Percentiles rank a stretch among this genome's conserved stretches.
Evolutionary conservation across 352 stramenopile species (phyloP).

Genomic region (Phytopythium mirpurense): DNA sequence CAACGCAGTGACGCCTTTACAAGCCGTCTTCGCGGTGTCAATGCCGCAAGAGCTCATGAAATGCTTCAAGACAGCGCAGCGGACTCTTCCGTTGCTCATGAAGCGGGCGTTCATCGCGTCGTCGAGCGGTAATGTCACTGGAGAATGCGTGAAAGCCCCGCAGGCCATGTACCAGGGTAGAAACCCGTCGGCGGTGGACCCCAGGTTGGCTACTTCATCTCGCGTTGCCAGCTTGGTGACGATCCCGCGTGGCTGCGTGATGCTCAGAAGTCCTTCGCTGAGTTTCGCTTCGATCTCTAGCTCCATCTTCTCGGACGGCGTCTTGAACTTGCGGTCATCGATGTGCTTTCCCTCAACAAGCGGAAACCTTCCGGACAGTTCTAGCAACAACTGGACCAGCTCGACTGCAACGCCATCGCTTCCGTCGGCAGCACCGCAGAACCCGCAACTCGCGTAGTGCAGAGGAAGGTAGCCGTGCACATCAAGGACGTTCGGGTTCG

Average conservation of each 20-base stretch:
- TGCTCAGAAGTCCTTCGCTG: conserved; percentile 27
- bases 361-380: conserved; percentile 15
- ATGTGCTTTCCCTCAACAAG: conserved; percentile 24
- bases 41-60: conserved; percentile 27
- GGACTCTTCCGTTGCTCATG: conserved; percentile 28
- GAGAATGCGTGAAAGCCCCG: conserved; percentile 37
- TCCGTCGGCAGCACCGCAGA: conserved; percentile 26
- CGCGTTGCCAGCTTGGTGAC: conserved; percentile 23
- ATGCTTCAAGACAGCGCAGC: conserved; percentile 31
- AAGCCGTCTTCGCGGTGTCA: conserved; percentile 23
- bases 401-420: conserved; percentile 18
- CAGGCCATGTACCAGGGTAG: conserved; percentile 64
- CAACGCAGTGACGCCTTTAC: conserved; percentile 32
- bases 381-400: conserved; percentile 30
- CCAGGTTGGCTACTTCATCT: conserved; percentile 24
- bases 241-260: conserved; percentile 29
- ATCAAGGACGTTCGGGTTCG: conserved; percentile 60
- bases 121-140: conserved; percentile 31
- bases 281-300: conserved; percentile 58
- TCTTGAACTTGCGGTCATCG: conserved; percentile 61
- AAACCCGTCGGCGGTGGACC: conserved; percentile 26
- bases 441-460: conserved; percentile 65
- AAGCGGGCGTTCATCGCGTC: conserved; percentile 40
- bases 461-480: conserved; percentile 47
- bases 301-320: conserved; percentile 33